phyloP scores from a whole-genome alignment of 2,329 filamentous ascomycete species.

The Talaromyces marneffei region DNA sequence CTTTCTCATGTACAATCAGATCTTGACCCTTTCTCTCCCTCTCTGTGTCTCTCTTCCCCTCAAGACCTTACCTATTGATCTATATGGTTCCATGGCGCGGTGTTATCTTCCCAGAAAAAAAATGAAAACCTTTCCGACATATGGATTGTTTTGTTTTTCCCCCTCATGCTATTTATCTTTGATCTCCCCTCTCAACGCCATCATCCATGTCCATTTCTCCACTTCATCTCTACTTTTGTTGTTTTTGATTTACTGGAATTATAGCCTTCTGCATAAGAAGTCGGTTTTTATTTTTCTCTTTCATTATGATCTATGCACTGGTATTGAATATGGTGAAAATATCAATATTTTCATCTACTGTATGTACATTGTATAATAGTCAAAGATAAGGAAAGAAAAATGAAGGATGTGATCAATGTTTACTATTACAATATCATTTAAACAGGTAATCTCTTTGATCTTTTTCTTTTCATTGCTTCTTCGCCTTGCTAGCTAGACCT shows the following conservation, averaged over 20 bases:
- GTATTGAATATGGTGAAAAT: background rate
- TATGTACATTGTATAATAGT: conserved; percentile 1
- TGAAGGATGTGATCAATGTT: background rate
- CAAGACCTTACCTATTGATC: background rate
- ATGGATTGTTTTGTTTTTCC: background rate
- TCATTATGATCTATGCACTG: background rate
- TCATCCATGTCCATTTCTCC: background rate
- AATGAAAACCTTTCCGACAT: background rate
- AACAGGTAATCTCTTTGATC: background rate
- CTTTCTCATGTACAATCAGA: conserved; percentile 2
- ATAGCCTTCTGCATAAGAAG: background rate
- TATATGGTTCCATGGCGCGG: conserved; percentile 3
- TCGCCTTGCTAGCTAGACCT: background rate
- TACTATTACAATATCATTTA: no score
- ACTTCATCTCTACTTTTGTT: background rate
- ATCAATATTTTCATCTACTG: background rate
- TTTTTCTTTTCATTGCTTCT: background rate
- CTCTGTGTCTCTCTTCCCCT: background rate
- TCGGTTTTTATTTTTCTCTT: no score
- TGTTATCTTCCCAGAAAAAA: background rate
- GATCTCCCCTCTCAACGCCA: conserved; percentile 1
- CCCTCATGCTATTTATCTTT: background rate
- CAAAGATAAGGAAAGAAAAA: background rate
- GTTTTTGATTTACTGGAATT: background rate
- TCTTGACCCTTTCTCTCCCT: background rate